Evolutionary conservation across 129 eudicot species (phyloP), one percentile per base, ranked within the genome.

Genomic region (Helichrysum umbraculigerum): DNA sequence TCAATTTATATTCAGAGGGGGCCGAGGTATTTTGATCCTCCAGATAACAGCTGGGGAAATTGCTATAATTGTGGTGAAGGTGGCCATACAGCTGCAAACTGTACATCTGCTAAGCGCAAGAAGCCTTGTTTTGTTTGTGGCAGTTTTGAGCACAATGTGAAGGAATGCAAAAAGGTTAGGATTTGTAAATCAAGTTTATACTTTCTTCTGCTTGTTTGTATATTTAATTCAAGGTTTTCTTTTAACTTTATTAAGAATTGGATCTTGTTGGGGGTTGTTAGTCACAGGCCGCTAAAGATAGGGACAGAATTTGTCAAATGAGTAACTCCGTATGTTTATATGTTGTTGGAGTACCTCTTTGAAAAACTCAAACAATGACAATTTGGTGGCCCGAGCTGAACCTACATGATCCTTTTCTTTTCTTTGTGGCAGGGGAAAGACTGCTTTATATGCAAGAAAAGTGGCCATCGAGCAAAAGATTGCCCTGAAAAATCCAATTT

Each of bases 31-130:
- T 94, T 94, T 80, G 99, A 94, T 83, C 97, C 96, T 74, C 94
- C 96, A 30, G 99, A 94, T 81, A 91, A 79, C 80, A 84, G 91
- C 56, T 91, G 99, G 99, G 97, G 96, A 74, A 81, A 91, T 79
- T 94, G 99, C 91, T 94, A 83, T 74, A 94, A 94, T 76, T 94
- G 99, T 83, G 99, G 99, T 58, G 97, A 94, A 88, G 92, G 85
- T 68, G 99, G 99, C 20, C 99, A 94, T 80, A 73, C 80, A 1
- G 67, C 83, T 54, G 92, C 72, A 65, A 87, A 89, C 70, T 94
- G 99, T 83, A 89, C 90, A 52, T 84, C 88, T 20, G 92, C 90
- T 28, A 94, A 60, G 79, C 91, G 94, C 34, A 87, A 71, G 87
- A 94, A 85, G 63, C 99, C 99, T 68, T 94, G 99, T 81, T 94